Conservation (phyloP, 768 basidiomycete species). For the Lepiota subincarnata region DNA sequence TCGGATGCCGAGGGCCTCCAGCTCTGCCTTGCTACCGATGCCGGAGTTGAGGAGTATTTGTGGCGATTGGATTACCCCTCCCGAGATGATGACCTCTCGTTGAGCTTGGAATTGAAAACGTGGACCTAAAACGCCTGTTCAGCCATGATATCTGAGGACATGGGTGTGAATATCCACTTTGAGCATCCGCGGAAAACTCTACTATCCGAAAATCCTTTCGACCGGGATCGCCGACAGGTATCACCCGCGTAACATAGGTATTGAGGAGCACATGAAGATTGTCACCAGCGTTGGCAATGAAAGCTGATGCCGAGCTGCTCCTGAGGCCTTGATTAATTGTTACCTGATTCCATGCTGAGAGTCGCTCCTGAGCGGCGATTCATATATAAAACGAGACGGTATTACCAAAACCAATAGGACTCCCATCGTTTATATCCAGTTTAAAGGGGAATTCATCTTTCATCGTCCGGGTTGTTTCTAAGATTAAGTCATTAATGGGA, state of each 20-base stretch:
- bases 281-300: constrained; percentile 17
- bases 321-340: constrained; percentile 19
- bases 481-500: neutral
- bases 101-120: constrained; percentile 18
- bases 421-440: constrained; percentile 25
- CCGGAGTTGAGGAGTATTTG: constrained; percentile 29
- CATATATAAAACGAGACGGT: neutral
- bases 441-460: constrained; percentile 25
- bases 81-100: constrained; percentile 33
- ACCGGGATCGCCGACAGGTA: constrained; percentile 7
- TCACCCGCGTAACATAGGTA: constrained; percentile 23
- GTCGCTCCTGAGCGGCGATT: neutral
- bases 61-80: constrained; percentile 28
- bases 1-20: constrained; percentile 17
- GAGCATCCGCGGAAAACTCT: constrained; percentile 1
- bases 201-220: neutral
- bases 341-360: constrained; percentile 17
- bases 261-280: constrained; percentile 24
- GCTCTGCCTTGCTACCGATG: constrained; percentile 23
- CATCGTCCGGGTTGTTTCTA: constrained; percentile 23
- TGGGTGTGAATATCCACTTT: neutral
- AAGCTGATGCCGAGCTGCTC: constrained; percentile 23
- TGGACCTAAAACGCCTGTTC: neutral
- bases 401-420: constrained; percentile 18
- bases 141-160: too few species aligned